Conservation (phyloP, 2,329 filamentous ascomycete species). For the Pestalotiopsis sp. region DNA sequence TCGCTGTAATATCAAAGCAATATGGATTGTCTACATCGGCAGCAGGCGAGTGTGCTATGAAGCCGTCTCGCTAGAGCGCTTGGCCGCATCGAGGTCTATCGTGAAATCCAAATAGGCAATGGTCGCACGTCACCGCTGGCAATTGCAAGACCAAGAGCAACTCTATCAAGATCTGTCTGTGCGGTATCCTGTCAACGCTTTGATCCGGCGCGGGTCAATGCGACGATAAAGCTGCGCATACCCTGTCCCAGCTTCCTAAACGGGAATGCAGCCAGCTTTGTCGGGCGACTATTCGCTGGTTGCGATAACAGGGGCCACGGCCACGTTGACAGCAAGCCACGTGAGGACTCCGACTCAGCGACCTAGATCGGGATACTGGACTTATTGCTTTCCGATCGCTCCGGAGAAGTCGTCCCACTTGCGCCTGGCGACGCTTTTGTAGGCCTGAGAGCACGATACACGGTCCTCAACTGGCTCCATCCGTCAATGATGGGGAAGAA, state of each 20-base stretch:
- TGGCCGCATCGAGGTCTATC: not conserved
- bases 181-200: not conserved
- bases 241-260: not conserved
- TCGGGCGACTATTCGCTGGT: not conserved
- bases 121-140: not conserved
- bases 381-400: not conserved
- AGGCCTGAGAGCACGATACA: conserved; percentile 26
- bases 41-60: not conserved
- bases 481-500: conserved; percentile 55
- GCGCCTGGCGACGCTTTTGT: not conserved
- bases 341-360: not conserved
- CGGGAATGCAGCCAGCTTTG: not conserved
- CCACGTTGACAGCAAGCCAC: not conserved
- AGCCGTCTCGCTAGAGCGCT: not conserved
- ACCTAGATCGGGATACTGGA: not conserved
- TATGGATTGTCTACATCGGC: not conserved
- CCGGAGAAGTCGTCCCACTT: not conserved
- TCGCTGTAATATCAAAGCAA: not conserved
- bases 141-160: not conserved
- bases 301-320: not conserved
- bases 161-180: not conserved
- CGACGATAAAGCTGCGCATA: not conserved
- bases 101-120: not conserved
- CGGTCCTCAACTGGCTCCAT: conserved; percentile 31
- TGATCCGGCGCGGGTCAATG: conserved; percentile 5